Base-by-base conservation (phyloP, 2,329 filamentous ascomycete species). In the Leptographium wingfieldii region DNA sequence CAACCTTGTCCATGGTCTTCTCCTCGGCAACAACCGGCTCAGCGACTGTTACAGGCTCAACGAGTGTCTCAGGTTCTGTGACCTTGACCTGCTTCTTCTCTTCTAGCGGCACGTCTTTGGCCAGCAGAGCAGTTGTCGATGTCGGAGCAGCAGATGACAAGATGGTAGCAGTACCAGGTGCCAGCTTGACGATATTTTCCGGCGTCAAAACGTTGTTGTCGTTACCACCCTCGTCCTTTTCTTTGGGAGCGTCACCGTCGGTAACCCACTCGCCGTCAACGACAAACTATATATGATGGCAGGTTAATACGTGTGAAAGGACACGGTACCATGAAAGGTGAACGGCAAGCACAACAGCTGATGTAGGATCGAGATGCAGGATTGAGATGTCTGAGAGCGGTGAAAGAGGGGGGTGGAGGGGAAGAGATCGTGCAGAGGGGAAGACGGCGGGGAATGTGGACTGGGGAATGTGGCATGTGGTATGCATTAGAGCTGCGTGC, bases 181-280 rank as follows among this genome's bases (percentile, higher is more conserved):
- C 74, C 56, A 69, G 72, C 66, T 72, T 72, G 62, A 72, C 66
- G 58, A 96, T 87, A 69, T 90, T 81, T 64, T 90, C 82, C 61
- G 87, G 84, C 49, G 82, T 81, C 60, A 99, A 81, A 65, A 96
- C 84, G 83, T 97, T 97, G 81, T 97, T 97, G 68, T 91, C 79
- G 80, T 92, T 96, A 68, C 88, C 87, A 68, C 85, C 79, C 65
- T 82, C 80, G 78, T 96, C 92, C 69, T 84, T 83, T 75, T 96
- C 92, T 74, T 87, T 86, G 62, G 88, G 88, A 51, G 86, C 87
- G 61, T 84, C 84, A 67, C 86, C 83, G 74, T 96, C 92, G 71
- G 85, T 88, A 57, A 84, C 85, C 94, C 94, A 99, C 67, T 82
- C 83, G 66, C 88, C 90, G 80, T 99, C 90, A 66, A 96, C 92